phyloP scores from a whole-genome alignment of 208 protist species.

The Novymonas esmeraldas region DNA sequence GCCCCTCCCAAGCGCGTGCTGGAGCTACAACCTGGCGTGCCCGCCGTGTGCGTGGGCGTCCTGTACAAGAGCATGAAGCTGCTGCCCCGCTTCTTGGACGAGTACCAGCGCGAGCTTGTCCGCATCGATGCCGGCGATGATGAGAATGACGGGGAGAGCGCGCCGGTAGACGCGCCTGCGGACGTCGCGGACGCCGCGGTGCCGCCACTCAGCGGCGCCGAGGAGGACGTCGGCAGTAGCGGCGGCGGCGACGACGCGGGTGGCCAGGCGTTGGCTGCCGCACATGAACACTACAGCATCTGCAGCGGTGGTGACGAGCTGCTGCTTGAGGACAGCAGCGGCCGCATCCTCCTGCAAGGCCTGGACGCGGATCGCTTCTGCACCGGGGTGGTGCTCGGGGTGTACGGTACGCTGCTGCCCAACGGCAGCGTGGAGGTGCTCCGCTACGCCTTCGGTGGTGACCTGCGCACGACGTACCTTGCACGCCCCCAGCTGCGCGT shows the following conservation, averaged over 20 bases:
- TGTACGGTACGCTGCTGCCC: conserved; percentile 65
- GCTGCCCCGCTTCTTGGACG: conserved; percentile 82
- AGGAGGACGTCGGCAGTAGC: conserved; percentile 13
- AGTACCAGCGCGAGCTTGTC: conserved; percentile 88
- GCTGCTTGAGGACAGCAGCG: conserved; percentile 84
- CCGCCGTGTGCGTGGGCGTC: conserved; percentile 73
- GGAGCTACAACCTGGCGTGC: conserved; percentile 60
- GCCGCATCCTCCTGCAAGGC: conserved; percentile 63
- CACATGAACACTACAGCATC: conserved; percentile 46
- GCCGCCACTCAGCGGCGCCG: conserved; percentile 5
- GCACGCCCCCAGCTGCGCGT: conserved; percentile 33
- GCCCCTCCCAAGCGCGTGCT: conserved; percentile 50
- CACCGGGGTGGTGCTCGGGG: conserved; percentile 78
- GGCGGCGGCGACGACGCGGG: no score
- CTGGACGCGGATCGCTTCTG: conserved; percentile 62
- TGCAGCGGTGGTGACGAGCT: conserved; percentile 71
- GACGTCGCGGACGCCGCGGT: conserved; percentile 7
- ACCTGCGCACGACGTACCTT: conserved; percentile 48
- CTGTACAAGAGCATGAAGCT: conserved; percentile 92
- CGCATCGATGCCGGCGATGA: conserved; percentile 86
- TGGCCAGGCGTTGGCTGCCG: conserved; percentile 29
- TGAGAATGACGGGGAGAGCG: conserved; percentile 42
- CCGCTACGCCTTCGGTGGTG: conserved; percentile 56
- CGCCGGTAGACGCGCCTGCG: conserved; percentile 16
- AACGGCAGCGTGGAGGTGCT: conserved; percentile 74